Percentiles rank a stretch among this genome's conserved stretches.
Evolutionary conservation across 2,329 filamentous ascomycete genomes (phyloP).

Genomic region (Dissoconium aciculare): DNA sequence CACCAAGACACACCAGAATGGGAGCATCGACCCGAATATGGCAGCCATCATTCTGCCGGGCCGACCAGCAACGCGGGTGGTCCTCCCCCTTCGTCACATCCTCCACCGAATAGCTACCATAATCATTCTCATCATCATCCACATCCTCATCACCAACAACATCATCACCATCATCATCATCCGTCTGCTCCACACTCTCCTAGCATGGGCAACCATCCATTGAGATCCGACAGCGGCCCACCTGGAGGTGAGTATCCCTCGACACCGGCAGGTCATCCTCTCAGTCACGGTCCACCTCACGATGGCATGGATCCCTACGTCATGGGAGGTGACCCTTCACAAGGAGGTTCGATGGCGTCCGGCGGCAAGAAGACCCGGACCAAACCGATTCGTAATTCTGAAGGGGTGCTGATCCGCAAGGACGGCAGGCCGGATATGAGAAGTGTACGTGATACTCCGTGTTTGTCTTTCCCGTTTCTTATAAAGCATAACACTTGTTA

Average conservation of each 20-base stretch:
- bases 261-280: slow-evolving; percentile 11
- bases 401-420: slow-evolving; percentile 37
- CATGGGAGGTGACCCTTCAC: slow-evolving; percentile 15
- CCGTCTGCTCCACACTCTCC: slow-evolving; percentile 8
- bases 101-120: no score
- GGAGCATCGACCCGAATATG: no score
- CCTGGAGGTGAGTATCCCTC: slow-evolving; percentile 12
- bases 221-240: slow-evolving; percentile 2
- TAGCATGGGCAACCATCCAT: slow-evolving; percentile 4
- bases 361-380: slow-evolving; percentile 4
- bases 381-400: slow-evolving; percentile 8
- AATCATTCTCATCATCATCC: no score
- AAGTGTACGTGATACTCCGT: no score
- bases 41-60: no score
- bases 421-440: slow-evolving; percentile 38
- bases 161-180: slow-evolving; percentile 17
- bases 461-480: no score
- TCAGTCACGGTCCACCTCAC: slow-evolving; percentile 8
- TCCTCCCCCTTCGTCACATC: no score
- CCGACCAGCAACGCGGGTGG: no score
- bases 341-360: slow-evolving; percentile 6
- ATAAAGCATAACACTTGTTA: no score
- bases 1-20: no score
- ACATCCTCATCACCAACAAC: no score
- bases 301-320: slow-evolving; percentile 5